Conservation (phyloP, 1,284 basidiomycete species). For the Irpex rosettiformis region DNA sequence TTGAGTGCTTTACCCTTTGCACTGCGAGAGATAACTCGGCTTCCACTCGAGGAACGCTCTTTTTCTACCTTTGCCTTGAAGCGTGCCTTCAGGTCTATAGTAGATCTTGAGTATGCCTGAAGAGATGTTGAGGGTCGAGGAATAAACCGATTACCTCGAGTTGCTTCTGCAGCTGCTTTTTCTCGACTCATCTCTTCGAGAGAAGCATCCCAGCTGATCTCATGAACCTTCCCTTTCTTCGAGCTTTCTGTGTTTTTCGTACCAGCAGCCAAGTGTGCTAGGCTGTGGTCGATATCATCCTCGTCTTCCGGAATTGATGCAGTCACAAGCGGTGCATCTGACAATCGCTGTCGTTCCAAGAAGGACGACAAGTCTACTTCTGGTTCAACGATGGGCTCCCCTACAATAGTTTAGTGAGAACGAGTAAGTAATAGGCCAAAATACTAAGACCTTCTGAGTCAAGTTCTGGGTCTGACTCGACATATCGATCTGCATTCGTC, state of each 20-base stretch:
- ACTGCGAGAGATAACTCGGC: slow-evolving; percentile 31
- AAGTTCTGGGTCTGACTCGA: slow-evolving; percentile 59
- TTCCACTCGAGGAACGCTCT: slow-evolving; percentile 19
- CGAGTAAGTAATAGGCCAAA: not conserved
- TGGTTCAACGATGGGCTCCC: slow-evolving; percentile 64
- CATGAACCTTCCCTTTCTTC: slow-evolving; percentile 60
- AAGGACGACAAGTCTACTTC: slow-evolving; percentile 71
- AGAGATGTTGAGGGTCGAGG: not conserved
- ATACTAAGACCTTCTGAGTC: slow-evolving; percentile 60
- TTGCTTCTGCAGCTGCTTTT: slow-evolving; percentile 69
- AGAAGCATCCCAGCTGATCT: slow-evolving; percentile 63
- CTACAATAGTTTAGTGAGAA: slow-evolving; percentile 30
- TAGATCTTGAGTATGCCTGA: not conserved
- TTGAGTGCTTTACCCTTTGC: slow-evolving; percentile 22
- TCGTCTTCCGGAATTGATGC: slow-evolving; percentile 37
- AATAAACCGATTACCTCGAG: slow-evolving; percentile 47
- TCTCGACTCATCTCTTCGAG: slow-evolving; percentile 64
- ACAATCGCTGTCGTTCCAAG: slow-evolving; percentile 55
- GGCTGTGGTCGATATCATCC: slow-evolving; percentile 58
- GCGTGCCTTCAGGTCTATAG: slow-evolving; percentile 61
- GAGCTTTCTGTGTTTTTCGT: slow-evolving; percentile 25
- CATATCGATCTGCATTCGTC: slow-evolving; percentile 70
- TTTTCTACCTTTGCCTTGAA: slow-evolving; percentile 59
- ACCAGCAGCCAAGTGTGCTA: slow-evolving; percentile 46
- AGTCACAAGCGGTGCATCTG: slow-evolving; percentile 24